These are phyloP conservation scores for Ogataea saltuana DNA, from an alignment of 805 yeast species.

Conservation along the genomic window DNA sequence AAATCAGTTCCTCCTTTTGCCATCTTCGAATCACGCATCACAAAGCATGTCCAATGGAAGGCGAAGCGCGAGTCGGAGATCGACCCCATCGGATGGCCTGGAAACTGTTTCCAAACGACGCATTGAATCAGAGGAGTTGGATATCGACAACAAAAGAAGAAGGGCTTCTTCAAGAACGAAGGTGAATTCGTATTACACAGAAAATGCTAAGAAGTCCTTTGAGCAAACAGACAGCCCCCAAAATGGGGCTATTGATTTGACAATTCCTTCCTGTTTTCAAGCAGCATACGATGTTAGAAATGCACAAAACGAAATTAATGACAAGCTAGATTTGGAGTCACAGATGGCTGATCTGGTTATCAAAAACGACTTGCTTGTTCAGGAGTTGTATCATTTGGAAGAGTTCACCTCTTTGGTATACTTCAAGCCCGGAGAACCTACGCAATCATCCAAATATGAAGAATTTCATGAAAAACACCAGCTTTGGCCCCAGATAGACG, in stretches of 20 bases:
- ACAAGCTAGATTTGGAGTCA: constrained; percentile 21
- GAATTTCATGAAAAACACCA: constrained; percentile 36
- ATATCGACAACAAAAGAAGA: constrained; percentile 15
- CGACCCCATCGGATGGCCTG: constrained; percentile 1
- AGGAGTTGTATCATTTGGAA: constrained; percentile 63
- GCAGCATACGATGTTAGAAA: neutral
- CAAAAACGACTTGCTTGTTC: constrained; percentile 49
- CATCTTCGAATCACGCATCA: neutral
- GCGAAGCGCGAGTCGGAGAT: constrained; percentile 4
- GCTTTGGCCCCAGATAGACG: constrained; percentile 40
- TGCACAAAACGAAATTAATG: neutral
- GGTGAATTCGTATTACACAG: constrained; percentile 16
- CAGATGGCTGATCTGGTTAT: constrained; percentile 45
- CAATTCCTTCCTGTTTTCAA: constrained; percentile 11
- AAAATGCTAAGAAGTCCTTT: constrained; percentile 4
- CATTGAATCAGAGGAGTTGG: neutral
- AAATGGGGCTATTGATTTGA: neutral
- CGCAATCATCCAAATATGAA: constrained; percentile 37
- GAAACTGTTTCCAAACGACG: constrained; percentile 1
- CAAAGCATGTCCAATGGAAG: constrained; percentile 8
- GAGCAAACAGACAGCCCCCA: constrained; percentile 3
- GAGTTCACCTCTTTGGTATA: constrained; percentile 61
- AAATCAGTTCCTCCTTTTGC: neutral
- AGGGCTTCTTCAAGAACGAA: constrained; percentile 15
- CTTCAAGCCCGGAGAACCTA: constrained; percentile 54